Percentiles rank a stretch among this genome's conserved stretches.
Conservation (phyloP, 116 monocot genomes). For the Dioscorea cayenensis region DNA sequence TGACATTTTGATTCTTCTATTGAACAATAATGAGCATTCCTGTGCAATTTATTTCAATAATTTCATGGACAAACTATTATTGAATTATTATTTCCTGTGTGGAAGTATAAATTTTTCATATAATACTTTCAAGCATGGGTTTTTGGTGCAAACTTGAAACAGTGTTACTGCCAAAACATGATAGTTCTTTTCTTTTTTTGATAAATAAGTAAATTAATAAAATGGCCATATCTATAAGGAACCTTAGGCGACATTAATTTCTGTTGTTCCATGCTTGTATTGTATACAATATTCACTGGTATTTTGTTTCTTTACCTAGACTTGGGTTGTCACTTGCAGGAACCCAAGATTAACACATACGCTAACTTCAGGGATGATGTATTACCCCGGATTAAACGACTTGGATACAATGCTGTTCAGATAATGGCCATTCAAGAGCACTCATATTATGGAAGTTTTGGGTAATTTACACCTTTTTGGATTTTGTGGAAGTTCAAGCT, state of each 20-base stretch:
- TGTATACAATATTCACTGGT: background rate
- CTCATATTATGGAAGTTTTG: constrained; percentile 98
- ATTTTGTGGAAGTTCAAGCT: background rate
- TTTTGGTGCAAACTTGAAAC: too few species aligned
- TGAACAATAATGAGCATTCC: too few species aligned
- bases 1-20: too few species aligned
- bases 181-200: too few species aligned
- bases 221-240: too few species aligned
- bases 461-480: constrained; percentile 35
- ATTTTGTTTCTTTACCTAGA: background rate
- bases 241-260: background rate
- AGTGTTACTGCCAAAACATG: too few species aligned
- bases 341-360: constrained; percentile 93
- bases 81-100: too few species aligned
- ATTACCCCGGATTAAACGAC: constrained; percentile 82
- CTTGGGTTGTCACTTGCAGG: constrained; percentile 36
- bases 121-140: too few species aligned
- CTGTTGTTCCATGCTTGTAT: background rate
- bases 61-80: too few species aligned
- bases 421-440: constrained; percentile 99
- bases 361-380: constrained; percentile 93
- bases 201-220: too few species aligned
- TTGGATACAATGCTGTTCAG: constrained; percentile 99
- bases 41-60: too few species aligned
- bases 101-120: too few species aligned